Evolutionary conservation across 1,284 basidiomycete genomes (phyloP), one percentile per base, ranked within the genome.

Genomic region (Pyrrhoderma noxium): DNA sequence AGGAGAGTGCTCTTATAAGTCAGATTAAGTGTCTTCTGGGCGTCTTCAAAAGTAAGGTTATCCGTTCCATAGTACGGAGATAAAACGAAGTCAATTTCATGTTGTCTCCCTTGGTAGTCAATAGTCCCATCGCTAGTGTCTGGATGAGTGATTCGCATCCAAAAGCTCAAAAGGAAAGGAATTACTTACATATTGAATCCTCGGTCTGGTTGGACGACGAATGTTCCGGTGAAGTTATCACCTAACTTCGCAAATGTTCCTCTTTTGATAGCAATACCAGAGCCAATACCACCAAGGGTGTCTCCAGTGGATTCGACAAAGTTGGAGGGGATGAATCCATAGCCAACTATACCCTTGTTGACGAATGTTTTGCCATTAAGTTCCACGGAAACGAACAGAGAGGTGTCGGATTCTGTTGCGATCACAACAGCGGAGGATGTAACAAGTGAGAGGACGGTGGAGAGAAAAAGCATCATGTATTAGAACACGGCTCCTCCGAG

Each of bases 81-180:
- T 22, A 87, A 66, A 1, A 72, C 68, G 60, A 87, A 83, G 54
- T 75, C 69, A 58, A 86, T 72, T 36, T 71, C 67, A 55, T 81
- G 75, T 49, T 75, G 76, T 13, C 81, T 75, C 2, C 71, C 70
- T 60, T 80, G 75, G 57, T 80, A 85, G 64, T 85, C 75, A 51
- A 81, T 70, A 0, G 80, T 79, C 1, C 59, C 66, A 9, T 73
- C 69, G 9, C 76, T 79, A 44, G 39, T 11, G 46, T 5, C 16
- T 7, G 34, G 19, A 40, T 11, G 35, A 45, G 11, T 16, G 45
- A 31, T 16, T 50, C 45, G 44, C 40, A 42, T 13, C 8, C 42
- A 2, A 41, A 31, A 36, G 36, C n/a, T 35, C 11, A 37, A 3
- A 35, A 14, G 37, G 18, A 36, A 35, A 37, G 21, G 18, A 42